Evolutionary conservation across 2,329 filamentous ascomycete genomes (phyloP).

Genomic region (Calonectria fujianensis): DNA sequence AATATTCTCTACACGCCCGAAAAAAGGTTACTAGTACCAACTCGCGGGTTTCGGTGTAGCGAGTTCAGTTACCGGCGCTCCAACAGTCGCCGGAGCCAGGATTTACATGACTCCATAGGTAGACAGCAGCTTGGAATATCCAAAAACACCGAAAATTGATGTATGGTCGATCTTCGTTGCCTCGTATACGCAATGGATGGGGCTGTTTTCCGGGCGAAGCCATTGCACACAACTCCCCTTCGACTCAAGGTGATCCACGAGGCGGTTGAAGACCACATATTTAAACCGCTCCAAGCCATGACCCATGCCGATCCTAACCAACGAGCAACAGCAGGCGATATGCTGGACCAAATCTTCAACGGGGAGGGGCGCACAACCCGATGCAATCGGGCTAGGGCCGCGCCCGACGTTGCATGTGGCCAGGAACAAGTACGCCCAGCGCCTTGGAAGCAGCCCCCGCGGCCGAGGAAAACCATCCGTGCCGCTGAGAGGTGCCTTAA

Average conservation of each 20-base stretch:
- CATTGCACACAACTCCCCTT: too few species aligned
- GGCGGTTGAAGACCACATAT: background rate
- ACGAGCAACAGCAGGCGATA: constrained; percentile 28
- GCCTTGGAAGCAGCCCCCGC: background rate
- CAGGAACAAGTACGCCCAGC: background rate
- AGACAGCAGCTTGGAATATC: background rate
- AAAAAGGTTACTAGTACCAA: constrained; percentile 9
- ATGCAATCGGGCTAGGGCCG: too few species aligned
- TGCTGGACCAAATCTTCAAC: constrained; percentile 11
- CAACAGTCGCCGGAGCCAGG: background rate
- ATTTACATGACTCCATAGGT: constrained; percentile 42
- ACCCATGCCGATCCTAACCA: background rate
- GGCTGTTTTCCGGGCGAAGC: background rate
- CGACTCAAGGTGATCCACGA: constrained; percentile 17
- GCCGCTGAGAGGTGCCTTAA: background rate
- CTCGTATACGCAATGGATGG: constrained; percentile 20
- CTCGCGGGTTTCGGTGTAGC: constrained; percentile 38
- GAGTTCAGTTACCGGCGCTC: background rate
- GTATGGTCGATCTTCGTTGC: constrained; percentile 55
- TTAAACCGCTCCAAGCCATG: background rate
- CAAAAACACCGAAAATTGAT: constrained; percentile 51
- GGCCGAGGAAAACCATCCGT: background rate
- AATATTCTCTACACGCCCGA: constrained; percentile 47
- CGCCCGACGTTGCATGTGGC: background rate
- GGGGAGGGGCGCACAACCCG: constrained; percentile 16